These are phyloP conservation scores for Hypoxylon rickii DNA, from an alignment of 495 filamentous ascomycete genomes.

Conservation along the genomic window DNA sequence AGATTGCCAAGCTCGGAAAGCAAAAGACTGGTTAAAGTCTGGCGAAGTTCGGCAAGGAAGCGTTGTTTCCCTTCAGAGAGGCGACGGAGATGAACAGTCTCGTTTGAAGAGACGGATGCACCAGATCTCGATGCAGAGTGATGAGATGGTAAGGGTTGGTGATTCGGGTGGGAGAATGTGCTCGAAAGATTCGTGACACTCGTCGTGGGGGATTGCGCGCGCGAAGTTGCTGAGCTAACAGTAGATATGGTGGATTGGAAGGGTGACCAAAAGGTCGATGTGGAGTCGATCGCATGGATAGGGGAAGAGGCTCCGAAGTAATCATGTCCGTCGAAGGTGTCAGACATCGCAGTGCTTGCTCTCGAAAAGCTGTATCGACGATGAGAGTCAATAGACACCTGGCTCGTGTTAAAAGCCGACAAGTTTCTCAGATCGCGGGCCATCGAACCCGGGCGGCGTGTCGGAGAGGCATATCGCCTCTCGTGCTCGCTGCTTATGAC, in stretches of 20 bases:
- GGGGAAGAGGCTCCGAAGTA: conserved; percentile 70
- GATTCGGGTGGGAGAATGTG: conserved; percentile 49
- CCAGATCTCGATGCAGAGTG: conserved; percentile 52
- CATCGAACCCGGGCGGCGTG: conserved; percentile 42
- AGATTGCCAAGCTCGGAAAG: conserved; percentile 87
- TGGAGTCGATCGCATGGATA: conserved; percentile 74
- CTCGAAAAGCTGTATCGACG: conserved; percentile 61
- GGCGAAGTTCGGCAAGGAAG: conserved; percentile 77
- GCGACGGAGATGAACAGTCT: conserved; percentile 61
- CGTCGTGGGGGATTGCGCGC: conserved; percentile 59
- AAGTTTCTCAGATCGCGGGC: conserved; percentile 56
- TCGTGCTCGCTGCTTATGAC: conserved; percentile 59
- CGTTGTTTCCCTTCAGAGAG: conserved; percentile 57
- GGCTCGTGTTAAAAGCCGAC: conserved; percentile 60
- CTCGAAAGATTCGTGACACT: conserved; percentile 56
- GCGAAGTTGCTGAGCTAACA: conserved; percentile 60
- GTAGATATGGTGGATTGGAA: conserved; percentile 68
- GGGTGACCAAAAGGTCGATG: conserved; percentile 86
- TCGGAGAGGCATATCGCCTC: conserved; percentile 43
- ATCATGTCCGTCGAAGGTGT: conserved; percentile 70
- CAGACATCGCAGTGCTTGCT: conserved; percentile 60
- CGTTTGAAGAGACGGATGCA: conserved; percentile 61
- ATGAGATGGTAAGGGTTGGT: conserved; percentile 45
- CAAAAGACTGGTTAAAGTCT: conserved; percentile 80
- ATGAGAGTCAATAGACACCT: conserved; percentile 70